Percentiles rank a stretch among this genome's conserved stretches.
phyloP scores from a whole-genome alignment of 331 rosid species.

The Pyrus hybrid region DNA sequence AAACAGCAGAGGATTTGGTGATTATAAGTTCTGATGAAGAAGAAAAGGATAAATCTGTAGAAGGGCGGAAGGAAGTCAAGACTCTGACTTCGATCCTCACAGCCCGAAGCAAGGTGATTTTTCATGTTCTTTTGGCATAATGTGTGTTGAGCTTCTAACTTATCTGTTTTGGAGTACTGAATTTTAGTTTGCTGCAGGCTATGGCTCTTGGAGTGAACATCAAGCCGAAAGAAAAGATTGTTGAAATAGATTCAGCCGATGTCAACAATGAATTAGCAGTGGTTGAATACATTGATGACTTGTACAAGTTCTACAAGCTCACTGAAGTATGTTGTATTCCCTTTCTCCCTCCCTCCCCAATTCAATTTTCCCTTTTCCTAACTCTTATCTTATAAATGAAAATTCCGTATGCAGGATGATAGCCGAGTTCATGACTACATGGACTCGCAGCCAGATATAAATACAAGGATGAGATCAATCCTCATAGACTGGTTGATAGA shows the following conservation, averaged over 20 bases:
- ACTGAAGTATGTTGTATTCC: conserved; percentile 34
- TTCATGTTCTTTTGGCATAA: neutral
- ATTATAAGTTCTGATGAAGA: conserved; percentile 27
- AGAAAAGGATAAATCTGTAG: conserved; percentile 19
- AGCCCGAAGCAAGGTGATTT: conserved; percentile 75
- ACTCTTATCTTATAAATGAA: too few species aligned
- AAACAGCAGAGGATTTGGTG: conserved; percentile 19
- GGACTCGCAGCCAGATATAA: conserved; percentile 49
- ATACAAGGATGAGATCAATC: conserved; percentile 62
- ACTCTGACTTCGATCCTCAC: conserved; percentile 62
- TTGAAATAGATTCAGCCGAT: conserved; percentile 61
- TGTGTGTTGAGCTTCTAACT: neutral
- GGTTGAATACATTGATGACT: conserved; percentile 69
- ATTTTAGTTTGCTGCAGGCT: conserved; percentile 32
- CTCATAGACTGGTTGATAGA: conserved; percentile 71
- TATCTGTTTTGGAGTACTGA: neutral
- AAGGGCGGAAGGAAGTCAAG: conserved; percentile 35
- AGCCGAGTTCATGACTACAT: conserved; percentile 51
- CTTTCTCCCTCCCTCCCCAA: too few species aligned
- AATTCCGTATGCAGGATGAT: conserved; percentile 5
- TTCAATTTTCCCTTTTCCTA: too few species aligned
- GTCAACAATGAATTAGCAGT: conserved; percentile 55
- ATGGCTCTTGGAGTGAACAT: conserved; percentile 43
- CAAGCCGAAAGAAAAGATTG: conserved; percentile 44
- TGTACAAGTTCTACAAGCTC: conserved; percentile 61